These are phyloP conservation scores for Dendrostoma leiphaemia DNA, from an alignment of 2,329 filamentous ascomycete genomes.

Conservation along the genomic window DNA sequence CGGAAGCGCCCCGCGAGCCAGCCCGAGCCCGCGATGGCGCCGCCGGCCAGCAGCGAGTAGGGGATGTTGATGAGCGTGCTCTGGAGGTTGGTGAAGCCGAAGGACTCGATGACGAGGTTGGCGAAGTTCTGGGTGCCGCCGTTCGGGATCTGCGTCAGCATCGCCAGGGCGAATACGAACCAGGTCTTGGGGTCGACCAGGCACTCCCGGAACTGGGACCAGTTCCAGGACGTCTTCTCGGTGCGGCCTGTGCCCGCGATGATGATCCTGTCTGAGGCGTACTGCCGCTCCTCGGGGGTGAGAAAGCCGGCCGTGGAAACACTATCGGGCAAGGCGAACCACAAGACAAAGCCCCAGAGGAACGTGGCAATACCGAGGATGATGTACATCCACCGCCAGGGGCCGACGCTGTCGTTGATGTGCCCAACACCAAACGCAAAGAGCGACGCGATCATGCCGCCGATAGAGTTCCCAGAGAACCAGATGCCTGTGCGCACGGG, in stretches of 20 bases:
- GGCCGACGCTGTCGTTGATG: slow-evolving; percentile 39
- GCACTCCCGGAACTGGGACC: slow-evolving; percentile 52
- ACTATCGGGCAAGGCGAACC: slow-evolving; percentile 48
- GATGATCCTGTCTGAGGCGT: slow-evolving; percentile 45
- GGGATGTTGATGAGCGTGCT: slow-evolving; percentile 58
- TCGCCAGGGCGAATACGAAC: slow-evolving; percentile 52
- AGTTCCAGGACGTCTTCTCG: slow-evolving; percentile 46
- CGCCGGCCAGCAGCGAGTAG: slow-evolving; percentile 51
- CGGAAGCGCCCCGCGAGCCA: slow-evolving; percentile 51
- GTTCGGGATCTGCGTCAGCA: slow-evolving; percentile 59
- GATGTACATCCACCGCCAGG: slow-evolving; percentile 60
- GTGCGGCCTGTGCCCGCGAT: slow-evolving; percentile 51
- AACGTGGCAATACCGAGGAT: slow-evolving; percentile 51
- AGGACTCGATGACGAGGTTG: slow-evolving; percentile 55
- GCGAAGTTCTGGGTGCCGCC: slow-evolving; percentile 60
- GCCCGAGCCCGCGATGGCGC: slow-evolving; percentile 46
- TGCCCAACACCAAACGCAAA: slow-evolving; percentile 57
- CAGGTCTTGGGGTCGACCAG: slow-evolving; percentile 58
- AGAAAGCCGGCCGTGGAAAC: slow-evolving; percentile 59
- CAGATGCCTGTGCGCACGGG: slow-evolving; percentile 53
- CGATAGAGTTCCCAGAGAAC: slow-evolving; percentile 52
- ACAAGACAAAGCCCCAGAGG: slow-evolving; percentile 47
- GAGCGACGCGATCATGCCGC: slow-evolving; percentile 46
- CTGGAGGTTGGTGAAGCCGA: slow-evolving; percentile 53
- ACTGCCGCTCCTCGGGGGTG: slow-evolving; percentile 46